Evolutionary conservation across 2,329 filamentous ascomycete genomes (phyloP), one percentile per base, ranked within the genome.

Genomic region (Neurospora crassa): DNA sequence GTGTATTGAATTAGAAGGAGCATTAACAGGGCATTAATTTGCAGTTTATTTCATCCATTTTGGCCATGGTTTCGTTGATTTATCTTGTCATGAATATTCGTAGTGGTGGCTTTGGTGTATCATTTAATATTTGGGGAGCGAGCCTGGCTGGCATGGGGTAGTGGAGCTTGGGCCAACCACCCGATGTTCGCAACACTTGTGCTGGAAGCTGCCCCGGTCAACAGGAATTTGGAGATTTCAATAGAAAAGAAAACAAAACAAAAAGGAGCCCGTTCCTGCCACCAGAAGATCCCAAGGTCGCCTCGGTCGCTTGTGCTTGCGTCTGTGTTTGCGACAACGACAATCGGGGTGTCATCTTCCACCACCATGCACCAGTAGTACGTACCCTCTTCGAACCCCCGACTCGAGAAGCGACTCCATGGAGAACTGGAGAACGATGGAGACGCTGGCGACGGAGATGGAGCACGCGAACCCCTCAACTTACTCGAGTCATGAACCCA

Each of bases 401-500:
- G 68, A 41, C 29, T n/a, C 67, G 37, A 68, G 67, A 20, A 37
- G 63, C 45, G 47, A 53, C 20, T 53, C 47, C 47, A 29, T 53
- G 47, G 47, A 40, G 68, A n/a, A 63, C 63, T 67, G 69, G 41
- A 70, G 59, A 67, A 59, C 40, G 45, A 68, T 68, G 67, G 20
- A 40, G 34, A n/a, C 67, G 8, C 10, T 70, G 45, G 45, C 29
- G 10, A 42, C 34, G 70, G 20, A 69, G 69, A 70, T 29, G 53
- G 45, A 53, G 47, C 20, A 29, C 47, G 45, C 42, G 47, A 29
- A 70, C 40, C 53, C 10, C 41, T 70, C 47, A 70, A 67, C 34
- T 40, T 37, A 40, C 53, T 63, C 42, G 53, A 67, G 20, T 63
- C 47, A 41, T 40, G 29, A 67, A 43, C 24, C 37, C 71, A 77